Evolutionary conservation across 768 basidiomycete species (phyloP), one percentile per base, ranked within the genome.

Genomic region (Jaapia argillacea): DNA sequence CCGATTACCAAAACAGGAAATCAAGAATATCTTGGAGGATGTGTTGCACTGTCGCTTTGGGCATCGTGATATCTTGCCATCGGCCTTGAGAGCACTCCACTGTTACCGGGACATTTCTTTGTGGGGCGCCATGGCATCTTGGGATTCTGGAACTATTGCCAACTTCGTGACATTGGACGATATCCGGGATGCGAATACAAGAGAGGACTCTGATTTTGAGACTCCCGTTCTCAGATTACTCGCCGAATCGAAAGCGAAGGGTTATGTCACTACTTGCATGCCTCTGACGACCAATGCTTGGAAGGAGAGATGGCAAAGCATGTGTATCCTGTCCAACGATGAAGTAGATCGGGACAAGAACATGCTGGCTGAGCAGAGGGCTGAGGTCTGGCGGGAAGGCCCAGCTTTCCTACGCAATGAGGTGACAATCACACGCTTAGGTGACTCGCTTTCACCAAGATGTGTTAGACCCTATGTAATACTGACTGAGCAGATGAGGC

Each of bases 271-370:
- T 1, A 69, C 90, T 33, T 85, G 81, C 54, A 59, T 93, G 14
- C 91, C 91, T n/a, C 69, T 97, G n/a, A 91, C 93, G 20, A 94
- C 85, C 44, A 71, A 72, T 14, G 75, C 73, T 37, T 99, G 96
- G 96, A 79, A 76, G 53, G 70, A 76, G 49, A 69, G 96, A 44
- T 99, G 96, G 94, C 71, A 74, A 50, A 68, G 78, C 43, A 89
- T 98, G 77, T 99, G 96, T 62, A 66, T 90, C 48, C 61, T 85
- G 45, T 70, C 77, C 2, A 61, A 68, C 12, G 64, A 66, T n/a
- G 57, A 55, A 27, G 54, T 49, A 28, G 60, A 72, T 21, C 37
- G 37, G 48, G 59, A 63, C 36, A 61, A 54, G 28, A 59, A 66
- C 24, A 58, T 62, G 44, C 64, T 55, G 25, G 69, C 72, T 6